Percentiles rank a stretch among this genome's conserved stretches.
phyloP scores from a whole-genome alignment of 495 filamentous ascomycete species.

The Friedmanniomyces endolithicus region DNA sequence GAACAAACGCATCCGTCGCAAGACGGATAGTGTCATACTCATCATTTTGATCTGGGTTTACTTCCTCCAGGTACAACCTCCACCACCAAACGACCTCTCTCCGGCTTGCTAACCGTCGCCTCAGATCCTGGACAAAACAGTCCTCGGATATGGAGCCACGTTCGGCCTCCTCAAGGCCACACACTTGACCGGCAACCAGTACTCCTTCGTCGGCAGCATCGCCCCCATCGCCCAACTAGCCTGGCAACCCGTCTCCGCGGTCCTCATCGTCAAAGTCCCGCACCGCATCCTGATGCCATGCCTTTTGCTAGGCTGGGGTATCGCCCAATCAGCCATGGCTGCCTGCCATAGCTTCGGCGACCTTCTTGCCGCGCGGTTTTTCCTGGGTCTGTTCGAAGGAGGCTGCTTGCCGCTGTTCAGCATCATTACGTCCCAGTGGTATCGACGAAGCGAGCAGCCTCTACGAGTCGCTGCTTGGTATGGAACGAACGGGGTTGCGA shows the following conservation, averaged over 20 bases:
- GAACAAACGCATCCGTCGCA: conserved; percentile 44
- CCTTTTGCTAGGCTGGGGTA: conserved; percentile 43
- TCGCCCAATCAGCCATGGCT: conserved; percentile 37
- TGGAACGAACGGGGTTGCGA: conserved; percentile 38
- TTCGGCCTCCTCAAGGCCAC: conserved; percentile 48
- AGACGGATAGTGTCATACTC: conserved; percentile 49
- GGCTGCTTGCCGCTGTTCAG: conserved; percentile 44
- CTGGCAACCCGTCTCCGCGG: conserved; percentile 54
- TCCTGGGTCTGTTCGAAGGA: conserved; percentile 45
- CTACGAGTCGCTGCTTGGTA: conserved; percentile 41
- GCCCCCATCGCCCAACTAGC: conserved; percentile 51
- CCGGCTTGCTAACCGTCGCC: not conserved
- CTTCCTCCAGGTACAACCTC: conserved; percentile 36
- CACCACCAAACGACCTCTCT: not conserved
- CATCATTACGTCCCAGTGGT: conserved; percentile 40
- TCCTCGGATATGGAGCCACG: conserved; percentile 50
- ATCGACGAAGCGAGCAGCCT: conserved; percentile 39
- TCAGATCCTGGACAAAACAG: conserved; percentile 54
- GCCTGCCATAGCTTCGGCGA: conserved; percentile 38
- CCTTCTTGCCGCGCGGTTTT: conserved; percentile 42
- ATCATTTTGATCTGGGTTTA: conserved; percentile 52
- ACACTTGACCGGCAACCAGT: conserved; percentile 44
- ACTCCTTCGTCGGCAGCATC: conserved; percentile 50
- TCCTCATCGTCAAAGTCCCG: conserved; percentile 53
- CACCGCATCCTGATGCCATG: conserved; percentile 51